These are phyloP conservation scores for Grosmannia huntii DNA, from an alignment of 2,329 filamentous ascomycete genomes.

Conservation along the genomic window DNA sequence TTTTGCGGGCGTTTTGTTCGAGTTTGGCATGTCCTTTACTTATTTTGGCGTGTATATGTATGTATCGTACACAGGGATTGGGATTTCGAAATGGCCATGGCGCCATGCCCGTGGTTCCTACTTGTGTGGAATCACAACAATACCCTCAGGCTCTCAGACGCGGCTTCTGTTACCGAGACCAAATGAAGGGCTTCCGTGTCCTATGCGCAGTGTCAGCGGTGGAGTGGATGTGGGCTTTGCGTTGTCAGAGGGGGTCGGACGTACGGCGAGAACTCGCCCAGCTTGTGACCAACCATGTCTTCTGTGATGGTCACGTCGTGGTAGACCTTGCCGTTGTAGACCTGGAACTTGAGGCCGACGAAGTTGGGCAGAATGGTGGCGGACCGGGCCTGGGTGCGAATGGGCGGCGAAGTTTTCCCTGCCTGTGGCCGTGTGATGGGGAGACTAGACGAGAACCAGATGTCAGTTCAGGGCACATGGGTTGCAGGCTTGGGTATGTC, in stretches of 20 bases:
- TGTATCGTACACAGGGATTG: neutral
- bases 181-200: slow-evolving; percentile 46
- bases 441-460: slow-evolving; percentile 27
- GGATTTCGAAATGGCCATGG: neutral
- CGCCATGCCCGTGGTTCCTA: neutral
- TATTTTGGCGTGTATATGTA: neutral
- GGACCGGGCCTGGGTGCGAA: slow-evolving; percentile 74
- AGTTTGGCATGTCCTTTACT: neutral
- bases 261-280: slow-evolving; percentile 84
- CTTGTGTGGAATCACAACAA: neutral
- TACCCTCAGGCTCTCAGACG: neutral
- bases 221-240: too few species aligned
- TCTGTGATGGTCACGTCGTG: slow-evolving; percentile 74
- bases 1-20: neutral
- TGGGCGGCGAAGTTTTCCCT: slow-evolving; percentile 54
- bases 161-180: slow-evolving; percentile 17
- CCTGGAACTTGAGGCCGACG: slow-evolving; percentile 76
- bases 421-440: slow-evolving; percentile 50
- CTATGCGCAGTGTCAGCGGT: slow-evolving; percentile 18
- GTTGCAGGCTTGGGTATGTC: neutral
- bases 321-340: slow-evolving; percentile 87
- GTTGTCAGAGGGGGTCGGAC: slow-evolving; percentile 22
- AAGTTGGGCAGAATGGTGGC: slow-evolving; percentile 89
- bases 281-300: slow-evolving; percentile 92
- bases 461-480: neutral